Evolutionary conservation across 768 basidiomycete genomes (phyloP), one percentile per base, ranked within the genome.

Genomic region (Tulasnella sp.): DNA sequence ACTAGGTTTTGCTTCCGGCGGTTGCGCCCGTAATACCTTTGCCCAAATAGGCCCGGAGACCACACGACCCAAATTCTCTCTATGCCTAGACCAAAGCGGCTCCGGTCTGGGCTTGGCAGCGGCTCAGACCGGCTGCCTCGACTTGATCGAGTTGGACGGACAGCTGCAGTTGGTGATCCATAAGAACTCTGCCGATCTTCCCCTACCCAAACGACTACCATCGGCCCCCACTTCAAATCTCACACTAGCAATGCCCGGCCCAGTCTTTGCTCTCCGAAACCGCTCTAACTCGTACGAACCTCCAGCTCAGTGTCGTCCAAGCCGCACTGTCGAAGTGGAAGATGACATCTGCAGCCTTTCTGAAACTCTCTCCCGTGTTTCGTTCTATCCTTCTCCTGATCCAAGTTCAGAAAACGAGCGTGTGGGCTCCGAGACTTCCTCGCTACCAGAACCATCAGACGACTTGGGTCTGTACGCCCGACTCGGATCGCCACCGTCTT

Each of bases 211-310:
- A 54, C 18, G 42, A 20, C 22, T n/a, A 54, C 54, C 54, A 54
- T n/a, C 54, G 4, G 24, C n/a, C 54, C 0, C 24, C 54, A n/a
- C n/a, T 54, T n/a, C 54, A 54, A 24, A 22, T 54, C 54, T 12
- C 24, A 54, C 54, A 54, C 24, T 54, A 22, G 24, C 12, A 69
- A 69, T 69, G 64, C 24, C 64, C 6, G 24, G 64, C 64, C 28
- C 64, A 31, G 64, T 20, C 0, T 14, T 69, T 16, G 11, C 64
- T 69, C 64, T 69, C 18, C 64, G 64, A 5, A 69, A 69, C 64
- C 64, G 64, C 64, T 69, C 64, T 14, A 69, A 69, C 64, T 69
- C 64, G 28, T 69, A 69, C 31, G 64, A 69, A 18, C 5, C 64
- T 5, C 64, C 64, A 18, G 34, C 64, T 69, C 64, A 34, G 34